A percentile compares a stretch with the other conserved stretches of the same genome.
Evolutionary conservation across 148 eudicot genomes (phyloP).

Genomic region (Cornus florida): DNA sequence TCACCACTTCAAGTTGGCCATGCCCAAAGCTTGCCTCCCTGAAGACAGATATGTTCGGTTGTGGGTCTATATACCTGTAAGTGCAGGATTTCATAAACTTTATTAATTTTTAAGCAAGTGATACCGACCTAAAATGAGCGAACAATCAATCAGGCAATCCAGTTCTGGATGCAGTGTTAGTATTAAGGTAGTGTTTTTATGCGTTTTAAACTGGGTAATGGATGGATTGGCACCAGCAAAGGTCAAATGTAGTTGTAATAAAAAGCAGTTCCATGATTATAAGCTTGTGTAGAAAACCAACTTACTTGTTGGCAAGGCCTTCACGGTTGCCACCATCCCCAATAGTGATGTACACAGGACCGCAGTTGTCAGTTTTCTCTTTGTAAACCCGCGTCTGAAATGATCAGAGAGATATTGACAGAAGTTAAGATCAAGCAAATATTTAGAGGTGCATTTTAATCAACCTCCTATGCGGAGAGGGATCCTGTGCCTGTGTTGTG

Average conservation of each 20-base stretch:
- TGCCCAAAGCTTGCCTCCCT: constrained; percentile 88
- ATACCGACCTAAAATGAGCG: neutral
- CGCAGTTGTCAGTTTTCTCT: constrained; percentile 31
- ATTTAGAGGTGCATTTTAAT: neutral
- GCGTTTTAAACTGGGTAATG: neutral
- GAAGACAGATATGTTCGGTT: constrained; percentile 44
- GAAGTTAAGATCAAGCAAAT: neutral
- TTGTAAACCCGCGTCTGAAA: constrained; percentile 44
- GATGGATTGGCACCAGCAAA: too few relatives aligned
- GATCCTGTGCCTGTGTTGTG: too few relatives aligned
- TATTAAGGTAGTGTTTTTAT: neutral
- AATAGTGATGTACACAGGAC: constrained; percentile 41
- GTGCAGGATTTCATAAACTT: neutral
- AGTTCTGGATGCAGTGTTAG: neutral
- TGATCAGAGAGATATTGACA: neutral
- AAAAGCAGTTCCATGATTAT: neutral
- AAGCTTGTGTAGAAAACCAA: neutral
- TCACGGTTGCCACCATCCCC: constrained; percentile 62
- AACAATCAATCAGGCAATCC: neutral
- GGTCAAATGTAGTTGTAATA: neutral
- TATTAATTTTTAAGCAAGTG: neutral
- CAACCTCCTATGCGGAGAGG: neutral
- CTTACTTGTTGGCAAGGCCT: constrained; percentile 53
- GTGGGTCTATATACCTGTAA: constrained; percentile 38
- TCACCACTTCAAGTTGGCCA: constrained; percentile 55